Evolutionary conservation across 768 basidiomycete genomes (phyloP), one percentile per base, ranked within the genome.

Genomic region (Collybiopsis confluens): DNA sequence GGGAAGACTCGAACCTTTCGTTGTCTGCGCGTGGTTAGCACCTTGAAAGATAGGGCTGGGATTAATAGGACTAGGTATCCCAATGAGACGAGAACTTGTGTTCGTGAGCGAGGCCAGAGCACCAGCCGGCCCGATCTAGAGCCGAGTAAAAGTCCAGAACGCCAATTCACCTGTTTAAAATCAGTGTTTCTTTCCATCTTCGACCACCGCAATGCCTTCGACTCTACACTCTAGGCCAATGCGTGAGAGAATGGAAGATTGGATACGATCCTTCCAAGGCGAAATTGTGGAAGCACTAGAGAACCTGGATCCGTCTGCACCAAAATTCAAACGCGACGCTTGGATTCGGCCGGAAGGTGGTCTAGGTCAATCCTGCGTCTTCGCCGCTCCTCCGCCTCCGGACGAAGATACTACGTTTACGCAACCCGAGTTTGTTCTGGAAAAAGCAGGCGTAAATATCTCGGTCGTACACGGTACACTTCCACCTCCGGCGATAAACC

Each of bases 401-500:
- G n/a, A n/a, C 70, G 52, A 58, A 71, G 10, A 75, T 85, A 0
- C 73, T 90, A 24, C 84, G 98, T 61, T 9, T 28, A 10, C 4
- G 9, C 45, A 45, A 33, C 20, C 40, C 40, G 52, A 52, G 21
- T 53, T 35, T 15, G 24, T 53, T 16, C 30, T 53, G 42, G 96
- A 98, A 69, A 98, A 98, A 68, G 96, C 89, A 3, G 96, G 97
- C 1, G 92, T 98, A 44, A 98, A 97, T 72, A 88, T 97, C 62
- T 92, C 90, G 7, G 76, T 98, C 65, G 91, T 98, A 1, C 83
- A 98, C 62, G 95, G 94, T 21, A 73, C 73, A 20, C 83, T 99
- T 3, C 91, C 95, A 1, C 93, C 93, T 0, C 73, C 86, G 27
- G 97, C 93, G 4, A 88, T 98, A 66, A 83, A 83, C 64, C 90